Evolutionary conservation across 2,329 filamentous ascomycete species (phyloP).

Genomic region (Trichophyton mentagrophytes): DNA sequence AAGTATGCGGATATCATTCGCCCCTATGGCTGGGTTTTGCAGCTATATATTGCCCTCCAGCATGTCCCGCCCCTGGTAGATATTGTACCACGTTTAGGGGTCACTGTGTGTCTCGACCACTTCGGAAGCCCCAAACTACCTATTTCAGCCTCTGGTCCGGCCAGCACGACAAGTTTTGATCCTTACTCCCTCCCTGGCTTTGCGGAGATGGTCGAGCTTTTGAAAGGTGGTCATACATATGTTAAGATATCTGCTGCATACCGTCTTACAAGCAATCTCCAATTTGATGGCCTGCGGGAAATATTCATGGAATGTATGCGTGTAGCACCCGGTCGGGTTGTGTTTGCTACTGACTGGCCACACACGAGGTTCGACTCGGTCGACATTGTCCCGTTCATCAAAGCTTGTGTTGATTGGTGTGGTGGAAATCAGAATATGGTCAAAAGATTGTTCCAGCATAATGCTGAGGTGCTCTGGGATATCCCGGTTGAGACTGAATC

Average conservation of each 20-base stretch:
- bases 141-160: slow-evolving; percentile 9
- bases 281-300: slow-evolving; percentile 36
- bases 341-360: slow-evolving; percentile 53
- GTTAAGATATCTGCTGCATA: slow-evolving; percentile 50
- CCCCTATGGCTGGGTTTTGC: slow-evolving; percentile 44
- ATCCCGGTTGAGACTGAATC: background rate
- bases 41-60: slow-evolving; percentile 45
- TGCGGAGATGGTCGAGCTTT: slow-evolving; percentile 35
- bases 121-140: slow-evolving; percentile 40
- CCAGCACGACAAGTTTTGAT: slow-evolving; percentile 18
- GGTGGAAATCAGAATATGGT: slow-evolving; percentile 33
- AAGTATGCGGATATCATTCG: slow-evolving; percentile 40
- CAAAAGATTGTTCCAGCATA: slow-evolving; percentile 42
- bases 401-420: slow-evolving; percentile 43
- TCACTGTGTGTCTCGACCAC: slow-evolving; percentile 48
- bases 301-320: slow-evolving; percentile 40
- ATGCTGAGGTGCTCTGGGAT: slow-evolving; percentile 43
- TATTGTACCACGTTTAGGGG: slow-evolving; percentile 37
- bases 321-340: slow-evolving; percentile 34
- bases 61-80: slow-evolving; percentile 38
- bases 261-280: slow-evolving; percentile 36
- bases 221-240: slow-evolving; percentile 39
- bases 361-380: slow-evolving; percentile 49
- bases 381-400: slow-evolving; percentile 44
- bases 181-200: slow-evolving; percentile 41